phyloP scores from a whole-genome alignment of 768 basidiomycete species.

The Pisolithus marmoratus region DNA sequence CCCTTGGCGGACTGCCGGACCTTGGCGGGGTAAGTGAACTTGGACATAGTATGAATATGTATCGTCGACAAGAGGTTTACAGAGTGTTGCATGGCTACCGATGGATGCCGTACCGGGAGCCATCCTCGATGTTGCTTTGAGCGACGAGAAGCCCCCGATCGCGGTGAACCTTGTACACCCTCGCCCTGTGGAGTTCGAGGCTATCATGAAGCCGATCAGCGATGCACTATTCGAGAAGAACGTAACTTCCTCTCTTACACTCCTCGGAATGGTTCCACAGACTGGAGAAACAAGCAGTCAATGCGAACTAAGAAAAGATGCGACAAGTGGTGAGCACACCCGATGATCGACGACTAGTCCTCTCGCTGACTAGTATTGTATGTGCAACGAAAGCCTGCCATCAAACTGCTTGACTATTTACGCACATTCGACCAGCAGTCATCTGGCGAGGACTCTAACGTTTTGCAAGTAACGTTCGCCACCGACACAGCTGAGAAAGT shows the following conservation, averaged over 20 bases:
- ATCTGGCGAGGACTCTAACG: not conserved
- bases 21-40: constrained; percentile 20
- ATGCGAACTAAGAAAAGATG: constrained; percentile 18
- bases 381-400: constrained; percentile 22
- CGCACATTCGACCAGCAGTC: not conserved
- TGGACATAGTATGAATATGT: not conserved
- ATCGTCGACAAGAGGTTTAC: not conserved
- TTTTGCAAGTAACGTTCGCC: not conserved
- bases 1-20: constrained; percentile 26
- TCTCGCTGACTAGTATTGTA: not conserved
- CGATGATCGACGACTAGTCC: constrained; percentile 31
- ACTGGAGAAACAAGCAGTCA: constrained; percentile 10
- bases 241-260: constrained; percentile 26
- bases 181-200: constrained; percentile 22
- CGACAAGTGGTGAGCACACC: constrained; percentile 23
- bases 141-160: constrained; percentile 10
- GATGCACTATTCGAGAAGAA: constrained; percentile 8
- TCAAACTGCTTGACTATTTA: constrained; percentile 22
- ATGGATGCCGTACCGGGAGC: constrained; percentile 19
- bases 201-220: constrained; percentile 20
- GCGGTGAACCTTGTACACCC: constrained; percentile 31
- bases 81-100: constrained; percentile 28
- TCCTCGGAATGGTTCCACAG: constrained; percentile 31
- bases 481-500: not conserved
- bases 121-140: constrained; percentile 26